These are phyloP conservation scores for Buddleja alternifolia DNA, from an alignment of 257 asterid genomes.

Conservation along the genomic window DNA sequence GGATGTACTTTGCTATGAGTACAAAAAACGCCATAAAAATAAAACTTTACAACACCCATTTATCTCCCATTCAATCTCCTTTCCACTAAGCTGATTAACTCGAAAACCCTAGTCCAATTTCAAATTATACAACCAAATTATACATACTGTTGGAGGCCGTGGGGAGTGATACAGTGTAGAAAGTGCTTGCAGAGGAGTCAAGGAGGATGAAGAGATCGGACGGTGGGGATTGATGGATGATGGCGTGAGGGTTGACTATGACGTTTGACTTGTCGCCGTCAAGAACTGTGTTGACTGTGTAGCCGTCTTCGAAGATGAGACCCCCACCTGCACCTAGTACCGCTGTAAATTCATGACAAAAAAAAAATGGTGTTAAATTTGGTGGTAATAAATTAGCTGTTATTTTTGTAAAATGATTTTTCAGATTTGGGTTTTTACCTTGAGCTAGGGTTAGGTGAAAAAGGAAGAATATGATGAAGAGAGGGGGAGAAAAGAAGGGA, in stretches of 20 bases:
- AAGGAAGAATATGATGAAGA: slow-evolving; percentile 32
- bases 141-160: slow-evolving; percentile 30
- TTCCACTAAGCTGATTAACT: neutral
- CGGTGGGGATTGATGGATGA: slow-evolving; percentile 54
- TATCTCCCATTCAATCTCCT: slow-evolving; percentile 11
- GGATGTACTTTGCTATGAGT: too few species aligned
- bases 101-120: slow-evolving; percentile 29
- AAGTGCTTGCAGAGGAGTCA: slow-evolving; percentile 66
- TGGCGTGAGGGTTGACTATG: slow-evolving; percentile 54
- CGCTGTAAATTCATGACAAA: slow-evolving; percentile 36
- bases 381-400: neutral
- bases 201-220: slow-evolving; percentile 63
- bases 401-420: neutral
- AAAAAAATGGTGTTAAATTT: neutral
- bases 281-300: slow-evolving; percentile 71
- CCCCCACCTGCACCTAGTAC: slow-evolving; percentile 38
- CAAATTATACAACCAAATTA: neutral
- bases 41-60: neutral
- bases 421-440: slow-evolving; percentile 33
- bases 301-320: slow-evolving; percentile 70
- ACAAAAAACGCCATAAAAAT: too few species aligned
- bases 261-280: slow-evolving; percentile 66
- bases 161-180: slow-evolving; percentile 60
- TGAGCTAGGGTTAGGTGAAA: slow-evolving; percentile 28
- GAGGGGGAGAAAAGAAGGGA: neutral